These are phyloP conservation scores for Chrysanthemum makinoi DNA, from an alignment of 129 eudicot genomes.

Conservation along the genomic window DNA sequence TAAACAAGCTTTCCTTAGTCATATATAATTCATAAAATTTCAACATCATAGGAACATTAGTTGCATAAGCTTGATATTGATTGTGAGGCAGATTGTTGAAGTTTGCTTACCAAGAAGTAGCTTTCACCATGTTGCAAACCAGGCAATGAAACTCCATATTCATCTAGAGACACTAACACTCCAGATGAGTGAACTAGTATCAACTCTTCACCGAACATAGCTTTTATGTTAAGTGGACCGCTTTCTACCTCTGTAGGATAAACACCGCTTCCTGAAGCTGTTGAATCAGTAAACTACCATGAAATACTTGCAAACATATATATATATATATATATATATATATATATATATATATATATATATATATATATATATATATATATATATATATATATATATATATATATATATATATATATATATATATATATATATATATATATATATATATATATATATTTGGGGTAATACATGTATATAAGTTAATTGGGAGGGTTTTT, in stretches of 20 bases:
- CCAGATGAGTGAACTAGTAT: conserved; percentile 76
- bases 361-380: too few species aligned
- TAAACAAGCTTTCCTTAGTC: neutral
- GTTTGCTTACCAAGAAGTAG: conserved; percentile 75
- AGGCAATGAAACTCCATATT: conserved; percentile 46
- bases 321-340: too few species aligned
- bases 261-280: conserved; percentile 61
- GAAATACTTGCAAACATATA: too few species aligned
- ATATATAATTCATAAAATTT: neutral
- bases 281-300: too few species aligned
- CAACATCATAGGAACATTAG: neutral
- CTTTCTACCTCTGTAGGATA: conserved; percentile 63
- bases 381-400: too few species aligned
- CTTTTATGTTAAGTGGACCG: conserved; percentile 70
- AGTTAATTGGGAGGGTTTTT: too few species aligned
- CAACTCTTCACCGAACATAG: conserved; percentile 60
- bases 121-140: conserved; percentile 84
- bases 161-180: conserved; percentile 52
- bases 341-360: too few species aligned
- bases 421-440: too few species aligned
- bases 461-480: too few species aligned
- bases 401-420: too few species aligned
- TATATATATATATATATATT: too few species aligned
- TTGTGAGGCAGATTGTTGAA: neutral
- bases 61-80: conserved; percentile 2